Evolutionary conservation across 2,329 filamentous ascomycete genomes (phyloP), one percentile per base, ranked within the genome.

Genomic region (Hawksworthiomyces lignivorus): DNA sequence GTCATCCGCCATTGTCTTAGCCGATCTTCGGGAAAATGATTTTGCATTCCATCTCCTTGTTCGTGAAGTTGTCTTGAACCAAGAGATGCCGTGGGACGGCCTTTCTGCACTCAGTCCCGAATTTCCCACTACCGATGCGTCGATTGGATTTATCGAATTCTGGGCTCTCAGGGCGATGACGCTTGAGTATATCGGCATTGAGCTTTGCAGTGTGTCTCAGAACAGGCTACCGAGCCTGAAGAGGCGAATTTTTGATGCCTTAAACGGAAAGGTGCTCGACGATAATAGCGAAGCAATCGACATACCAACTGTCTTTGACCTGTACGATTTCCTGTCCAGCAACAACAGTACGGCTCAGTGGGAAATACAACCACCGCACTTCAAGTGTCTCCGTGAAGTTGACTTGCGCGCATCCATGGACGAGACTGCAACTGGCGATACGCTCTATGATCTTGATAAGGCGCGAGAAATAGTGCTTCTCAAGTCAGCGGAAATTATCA

Each of bases 151-250:
- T 29, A 73, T 82, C 26, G 81, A 90, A 53, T 94, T 94, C 57
- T 70, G 98, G 34, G 72, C 77, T 11, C 73, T 86, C 45, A 79
- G 94, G 43, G 80, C 85, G 39, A 77, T 86, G 53, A 75, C 87
- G 29, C 76, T 94, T 48, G 86, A 94, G 54, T 97, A 96, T 56
- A 79, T 87, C 26, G 82, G 85, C 12, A 80, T 85, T 46, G 90
- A 97, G 59, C 74, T 98, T 28, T 86, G 87, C 52, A 76, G 82
- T 45, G 80, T 88, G 27, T 77, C 83, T 1, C 81, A 83, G 68
- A 73, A 79, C 45, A 75, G 80, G 36, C 78, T 83, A 49, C 82
- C 85, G 3, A 80, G 80, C 22, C 67, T 84, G 39, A 85, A 86
- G 57, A 68, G 80, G 43, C 72, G 80, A 7, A 76, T 85, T 5